Conservation (phyloP, 163 green algal genomes). For the Trebouxia gelatinosa region DNA sequence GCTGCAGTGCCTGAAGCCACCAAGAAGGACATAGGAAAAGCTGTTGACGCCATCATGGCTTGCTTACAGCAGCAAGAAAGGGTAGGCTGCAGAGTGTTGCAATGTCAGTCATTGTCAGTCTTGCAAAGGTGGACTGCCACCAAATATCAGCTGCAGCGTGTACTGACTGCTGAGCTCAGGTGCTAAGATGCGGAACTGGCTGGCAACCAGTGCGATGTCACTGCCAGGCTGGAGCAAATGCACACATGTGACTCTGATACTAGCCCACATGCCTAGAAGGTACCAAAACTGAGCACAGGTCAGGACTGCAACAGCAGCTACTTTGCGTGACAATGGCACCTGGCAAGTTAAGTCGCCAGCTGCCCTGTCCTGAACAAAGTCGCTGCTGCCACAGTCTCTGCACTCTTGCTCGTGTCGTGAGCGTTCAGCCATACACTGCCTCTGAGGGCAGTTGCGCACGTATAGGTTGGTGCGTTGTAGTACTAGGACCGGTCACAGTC, state of each 20-base stretch:
- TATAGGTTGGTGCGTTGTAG: no score
- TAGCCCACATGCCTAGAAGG: conserved; percentile 79
- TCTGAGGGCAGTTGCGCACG: background rate
- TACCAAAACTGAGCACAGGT: background rate
- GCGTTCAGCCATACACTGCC: background rate
- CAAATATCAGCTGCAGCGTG: background rate
- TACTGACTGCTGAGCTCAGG: no score
- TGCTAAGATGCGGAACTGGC: no score
- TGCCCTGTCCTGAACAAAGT: conserved; percentile 87
- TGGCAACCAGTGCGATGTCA: no score
- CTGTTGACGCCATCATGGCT: conserved; percentile 58
- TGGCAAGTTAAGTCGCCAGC: conserved; percentile 89
- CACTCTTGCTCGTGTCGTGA: conserved; percentile 57
- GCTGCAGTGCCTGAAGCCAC: conserved; percentile 66
- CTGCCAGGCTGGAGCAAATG: background rate
- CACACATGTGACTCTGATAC: conserved; percentile 81
- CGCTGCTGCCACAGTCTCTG: conserved; percentile 70
- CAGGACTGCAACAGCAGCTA: background rate
- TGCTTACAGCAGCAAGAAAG: background rate
- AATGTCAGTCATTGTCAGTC: no score
- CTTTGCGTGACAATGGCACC: conserved; percentile 39
- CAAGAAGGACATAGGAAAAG: conserved; percentile 88
- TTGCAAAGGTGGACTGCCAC: background rate
- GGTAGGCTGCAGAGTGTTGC: no score
- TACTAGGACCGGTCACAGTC: no score